These are phyloP conservation scores for Penicillium nordicum DNA, from an alignment of 2,329 filamentous ascomycete species.

Conservation along the genomic window DNA sequence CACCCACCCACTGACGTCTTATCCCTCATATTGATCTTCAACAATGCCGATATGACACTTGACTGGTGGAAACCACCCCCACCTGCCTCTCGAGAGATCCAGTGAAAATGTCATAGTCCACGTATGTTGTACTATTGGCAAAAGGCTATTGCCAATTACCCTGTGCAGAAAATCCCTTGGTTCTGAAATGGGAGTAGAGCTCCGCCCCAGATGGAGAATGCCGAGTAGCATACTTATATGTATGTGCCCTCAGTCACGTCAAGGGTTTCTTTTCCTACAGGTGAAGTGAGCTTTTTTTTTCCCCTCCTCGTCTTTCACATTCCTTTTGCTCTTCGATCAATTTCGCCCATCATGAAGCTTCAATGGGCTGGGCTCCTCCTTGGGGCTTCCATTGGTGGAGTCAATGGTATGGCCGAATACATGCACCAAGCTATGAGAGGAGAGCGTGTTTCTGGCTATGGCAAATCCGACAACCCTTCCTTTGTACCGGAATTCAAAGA, in stretches of 20 bases:
- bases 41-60: too few species aligned
- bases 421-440: conserved; percentile 11
- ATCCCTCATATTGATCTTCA: background rate
- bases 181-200: background rate
- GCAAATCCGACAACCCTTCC: background rate
- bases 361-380: conserved; percentile 8
- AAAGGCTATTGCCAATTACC: background rate
- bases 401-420: conserved; percentile 7
- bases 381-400: conserved; percentile 1
- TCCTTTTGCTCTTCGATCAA: background rate
- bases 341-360: conserved; percentile 2
- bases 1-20: background rate
- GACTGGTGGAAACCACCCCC: background rate
- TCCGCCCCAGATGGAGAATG: background rate
- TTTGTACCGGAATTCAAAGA: conserved; percentile 4
- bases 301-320: background rate
- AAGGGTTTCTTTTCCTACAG: background rate
- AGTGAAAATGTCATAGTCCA: background rate
- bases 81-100: background rate
- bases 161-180: background rate
- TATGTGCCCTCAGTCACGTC: background rate
- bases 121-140: background rate
- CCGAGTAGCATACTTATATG: background rate
- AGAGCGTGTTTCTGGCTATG: conserved; percentile 8
- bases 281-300: background rate